Base-by-base conservation (phyloP, 441 rosid genomes). In the Aleurites moluccanus region DNA sequence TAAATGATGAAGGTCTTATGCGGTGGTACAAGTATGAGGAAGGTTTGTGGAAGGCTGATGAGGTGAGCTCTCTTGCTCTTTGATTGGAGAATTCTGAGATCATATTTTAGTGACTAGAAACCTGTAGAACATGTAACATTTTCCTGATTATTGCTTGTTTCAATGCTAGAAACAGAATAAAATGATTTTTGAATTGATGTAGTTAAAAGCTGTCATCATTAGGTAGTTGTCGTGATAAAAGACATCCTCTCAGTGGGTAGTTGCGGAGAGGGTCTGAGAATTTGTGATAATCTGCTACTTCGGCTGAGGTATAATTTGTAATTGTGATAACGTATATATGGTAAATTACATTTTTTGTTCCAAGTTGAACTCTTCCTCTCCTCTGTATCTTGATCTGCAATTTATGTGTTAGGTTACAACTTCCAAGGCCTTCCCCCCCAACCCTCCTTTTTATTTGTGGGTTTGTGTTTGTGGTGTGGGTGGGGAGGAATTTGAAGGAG, bases 11-110 rank as follows among this genome's bases (percentile, higher is more conserved):
- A 80, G 98, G 98, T 78, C 80, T 91, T 21, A 82, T 94, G 90
- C 87, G 95, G 77, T 92, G 98, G 98, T 87, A 94, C 66, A 89
- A 79, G 84, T 94, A 94, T 20, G 96, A 91, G 74, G 90, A 91
- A 83, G 96, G 90, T 63, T 79, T 85, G 55, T 92, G 97, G 98
- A 92, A 92, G 77, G 84, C 76, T 5, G 97, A 94, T 64, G 97
- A 91, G 84, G 87, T 79, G 45, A 73, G 80, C 64, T 89, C 92
- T 74, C 90, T 94, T 76, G 85, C 90, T 60, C 88, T 92, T 78
- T 88, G 85, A 87, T 70, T 70, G 45, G 74, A 75, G 74, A 77
- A 28, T 57, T 60, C 28, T 21, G 16, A 55, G 71, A 33, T 18
- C 14, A n/a, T 73, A 30, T 21, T 9, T 44, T 53, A 52, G 64